These are phyloP conservation scores for Trichosporon coremiiforme DNA, from an alignment of 1,284 basidiomycete genomes.

Conservation along the genomic window DNA sequence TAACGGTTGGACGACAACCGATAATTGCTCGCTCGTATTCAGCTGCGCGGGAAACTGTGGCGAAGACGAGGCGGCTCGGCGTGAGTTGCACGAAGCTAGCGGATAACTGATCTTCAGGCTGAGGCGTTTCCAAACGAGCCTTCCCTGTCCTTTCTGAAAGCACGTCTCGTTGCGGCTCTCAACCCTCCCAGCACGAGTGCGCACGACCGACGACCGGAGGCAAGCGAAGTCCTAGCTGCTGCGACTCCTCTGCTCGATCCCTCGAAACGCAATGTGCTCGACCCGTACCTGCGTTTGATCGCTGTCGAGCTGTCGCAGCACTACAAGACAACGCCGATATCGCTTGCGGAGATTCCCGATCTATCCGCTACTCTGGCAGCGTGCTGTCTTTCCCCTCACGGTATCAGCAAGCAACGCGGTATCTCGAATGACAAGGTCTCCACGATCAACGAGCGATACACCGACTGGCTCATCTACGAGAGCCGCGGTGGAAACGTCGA, in stretches of 20 bases:
- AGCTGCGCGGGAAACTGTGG: not conserved
- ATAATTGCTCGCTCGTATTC: not conserved
- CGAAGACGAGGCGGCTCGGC: not conserved
- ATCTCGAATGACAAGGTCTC: constrained; percentile 7
- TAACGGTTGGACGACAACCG: not conserved
- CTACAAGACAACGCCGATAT: constrained; percentile 18
- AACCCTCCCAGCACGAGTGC: constrained; percentile 4
- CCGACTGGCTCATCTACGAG: constrained; percentile 26
- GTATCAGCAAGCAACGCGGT: not conserved
- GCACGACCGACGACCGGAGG: not conserved
- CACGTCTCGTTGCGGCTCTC: constrained; percentile 25
- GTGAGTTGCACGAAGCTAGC: not conserved
- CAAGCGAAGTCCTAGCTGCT: constrained; percentile 18
- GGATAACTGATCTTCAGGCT: constrained; percentile 7
- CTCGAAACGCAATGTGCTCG: constrained; percentile 2
- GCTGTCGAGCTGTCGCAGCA: constrained; percentile 18
- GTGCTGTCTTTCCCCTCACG: constrained; percentile 22
- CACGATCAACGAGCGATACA: constrained; percentile 22
- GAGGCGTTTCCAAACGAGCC: constrained; percentile 21
- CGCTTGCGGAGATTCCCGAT: constrained; percentile 5
- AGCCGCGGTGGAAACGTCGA: not conserved
- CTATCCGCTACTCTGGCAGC: constrained; percentile 23
- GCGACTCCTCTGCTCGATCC: constrained; percentile 13
- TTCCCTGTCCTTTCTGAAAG: constrained; percentile 22
- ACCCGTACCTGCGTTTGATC: constrained; percentile 22